Base-by-base conservation (phyloP, 257 asterid species). In the Fraxinus excelsior region DNA sequence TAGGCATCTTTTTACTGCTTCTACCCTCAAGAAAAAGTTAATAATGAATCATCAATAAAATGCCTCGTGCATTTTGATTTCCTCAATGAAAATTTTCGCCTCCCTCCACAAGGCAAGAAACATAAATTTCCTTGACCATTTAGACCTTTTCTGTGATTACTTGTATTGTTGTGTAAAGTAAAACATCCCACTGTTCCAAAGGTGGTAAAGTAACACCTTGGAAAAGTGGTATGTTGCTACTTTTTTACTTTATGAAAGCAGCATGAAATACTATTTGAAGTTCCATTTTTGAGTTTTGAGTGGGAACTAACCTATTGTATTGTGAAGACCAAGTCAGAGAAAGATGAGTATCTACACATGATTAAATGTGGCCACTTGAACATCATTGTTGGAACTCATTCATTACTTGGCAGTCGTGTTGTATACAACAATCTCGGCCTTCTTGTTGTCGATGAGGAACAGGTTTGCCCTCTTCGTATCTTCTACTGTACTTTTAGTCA, bases 381-480 rank as follows among this genome's bases (percentile, higher is more conserved):
- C 84, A 91, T 94, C 79, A 87, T 90, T 72, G 97, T 92, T 76
- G 99, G 99, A 75, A 94, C 99, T 77, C 99, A 94, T 80, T 86
- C 99, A 34, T 84, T 94, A 78, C 91, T 94, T 77, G 99, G 99
- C 40, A 90, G 84, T 81, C 97, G 96, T 69, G 99, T 94, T 78
- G 99, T 88, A 51, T 94, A 94, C 75, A 90, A 74, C 83, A 94
- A 92, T 78, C 91, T 94, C 2, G 97, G 97, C 83, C 89, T 94
- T 78, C 99, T 94, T 81, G 99, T 94, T 84, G 96, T 94, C 81
- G 99, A 94, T 80, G 99, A 94, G 88, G 99, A 94, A 79, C 99
- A 94, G 98, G 98, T 94, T 78, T 79, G 81, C 49, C 76, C 77
- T 68, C 75, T 76, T 76, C 80, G 82, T 80, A 70, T 85, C 72